Conservation (phyloP, 1,284 basidiomycete species). For the Cryptococcus amylolentus region DNA sequence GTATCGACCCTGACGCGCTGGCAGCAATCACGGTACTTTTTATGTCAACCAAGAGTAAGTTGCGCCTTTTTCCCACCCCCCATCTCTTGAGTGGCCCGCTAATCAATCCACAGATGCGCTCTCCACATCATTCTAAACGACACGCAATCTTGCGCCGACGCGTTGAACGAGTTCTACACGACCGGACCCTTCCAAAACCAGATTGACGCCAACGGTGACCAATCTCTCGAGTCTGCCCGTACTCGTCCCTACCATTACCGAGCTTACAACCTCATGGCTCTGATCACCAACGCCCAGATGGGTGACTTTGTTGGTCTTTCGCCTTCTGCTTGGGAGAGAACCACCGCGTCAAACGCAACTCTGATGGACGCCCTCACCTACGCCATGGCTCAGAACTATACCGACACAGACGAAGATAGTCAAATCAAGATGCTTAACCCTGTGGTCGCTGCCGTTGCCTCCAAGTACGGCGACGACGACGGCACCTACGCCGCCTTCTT, state of each 20-base stretch:
- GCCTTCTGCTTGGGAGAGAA: slow-evolving; percentile 16
- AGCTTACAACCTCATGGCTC: slow-evolving; percentile 36
- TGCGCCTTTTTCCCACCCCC: no score
- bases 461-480: slow-evolving; percentile 32
- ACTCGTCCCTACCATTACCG: slow-evolving; percentile 42
- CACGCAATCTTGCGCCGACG: slow-evolving; percentile 12
- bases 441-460: slow-evolving; percentile 23
- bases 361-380: slow-evolving; percentile 30
- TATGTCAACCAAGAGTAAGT: slow-evolving; percentile 29
- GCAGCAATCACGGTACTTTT: slow-evolving; percentile 38
- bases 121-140: slow-evolving; percentile 30
- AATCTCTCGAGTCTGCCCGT: slow-evolving; percentile 33
- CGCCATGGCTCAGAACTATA: slow-evolving; percentile 18
- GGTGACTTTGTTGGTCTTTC: slow-evolving; percentile 7
- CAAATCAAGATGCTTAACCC: slow-evolving; percentile 16
- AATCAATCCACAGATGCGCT: slow-evolving; percentile 7
- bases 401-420: slow-evolving; percentile 1
- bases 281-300: slow-evolving; percentile 18
- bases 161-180: slow-evolving; percentile 28
- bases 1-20: not conserved
- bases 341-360: slow-evolving; percentile 17
- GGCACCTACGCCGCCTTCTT: slow-evolving; percentile 26
- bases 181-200: slow-evolving; percentile 21
- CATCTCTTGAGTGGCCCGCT: no score
- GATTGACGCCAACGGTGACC: slow-evolving; percentile 30